Base-by-base conservation (phyloP, 495 filamentous ascomycete species). In the Tuber melanosporum region DNA sequence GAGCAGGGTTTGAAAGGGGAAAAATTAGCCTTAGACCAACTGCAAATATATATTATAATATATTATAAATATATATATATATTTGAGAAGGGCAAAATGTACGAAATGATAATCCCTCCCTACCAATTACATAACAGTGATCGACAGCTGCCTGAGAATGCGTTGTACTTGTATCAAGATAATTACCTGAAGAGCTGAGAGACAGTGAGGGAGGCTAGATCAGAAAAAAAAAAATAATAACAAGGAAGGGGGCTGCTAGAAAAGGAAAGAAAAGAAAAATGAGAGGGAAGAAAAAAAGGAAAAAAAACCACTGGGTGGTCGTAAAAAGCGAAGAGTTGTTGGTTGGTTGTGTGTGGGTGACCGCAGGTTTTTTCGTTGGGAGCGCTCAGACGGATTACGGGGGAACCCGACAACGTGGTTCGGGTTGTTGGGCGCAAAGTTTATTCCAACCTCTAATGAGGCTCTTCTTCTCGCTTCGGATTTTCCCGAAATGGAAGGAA, bases 391-490 rank as follows among this genome's bases (percentile, higher is more conserved):
- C 57, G 26, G 57, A n/a, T 66, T 66, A n/a, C 26, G 76, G 76
- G 46, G 70, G 73, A 75, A 73, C 73, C 78, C 78, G 78, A 76
- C 71, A 75, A 73, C 66, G 49, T 80, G 78, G 78, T 80, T 80
- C 78, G 77, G 73, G 73, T 66, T 66, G 57, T 17, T 66, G 57
- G 57, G 57, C 57, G 57, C 73, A 80, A 80, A 80, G 77, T 79
- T 80, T 80, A 80, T 79, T 80, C 77, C 47, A 80, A 80, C 78
- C 78, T 80, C 78, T 73, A 22, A 22, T 76, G 77, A 71, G 78
- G 76, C 78, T 80, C 78, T 71, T 73, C 71, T 62, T 62, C 47
- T 74, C 70, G 73, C 42, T 52, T 44, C 47, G 47, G 73, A 73
- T 71, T 79, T 69, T 70, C 57, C n/a, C 57, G 57, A 66, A 66